Conservation (phyloP, 2,329 filamentous ascomycete genomes). For the Botrytis cinerea region DNA sequence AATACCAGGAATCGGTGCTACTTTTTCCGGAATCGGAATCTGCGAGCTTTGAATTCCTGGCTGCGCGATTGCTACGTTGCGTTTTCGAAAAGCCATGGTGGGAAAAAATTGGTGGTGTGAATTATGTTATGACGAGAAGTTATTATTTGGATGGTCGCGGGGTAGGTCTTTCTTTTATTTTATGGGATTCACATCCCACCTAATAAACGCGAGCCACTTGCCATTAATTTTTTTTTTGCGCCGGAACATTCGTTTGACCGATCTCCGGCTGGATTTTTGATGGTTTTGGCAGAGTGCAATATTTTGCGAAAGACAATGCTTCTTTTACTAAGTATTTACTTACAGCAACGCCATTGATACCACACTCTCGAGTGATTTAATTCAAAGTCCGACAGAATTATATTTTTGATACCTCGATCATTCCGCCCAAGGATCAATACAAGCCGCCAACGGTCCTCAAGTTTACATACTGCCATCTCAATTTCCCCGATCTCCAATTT, state of each 20-base stretch:
- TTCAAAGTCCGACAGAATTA: no score
- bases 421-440: not conserved
- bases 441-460: not conserved
- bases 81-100: conserved; percentile 67
- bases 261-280: conserved; percentile 11
- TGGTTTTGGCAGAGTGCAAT: conserved; percentile 16
- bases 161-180: not conserved
- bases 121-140: conserved; percentile 18
- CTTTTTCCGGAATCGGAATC: conserved; percentile 25
- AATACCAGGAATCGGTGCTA: conserved; percentile 52
- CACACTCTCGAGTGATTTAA: not conserved
- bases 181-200: not conserved
- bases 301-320: conserved; percentile 22
- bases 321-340: not conserved
- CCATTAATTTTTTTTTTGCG: conserved; percentile 9
- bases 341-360: conserved; percentile 15
- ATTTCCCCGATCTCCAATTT: conserved; percentile 55
- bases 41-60: conserved; percentile 17
- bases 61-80: conserved; percentile 58
- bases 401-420: not conserved
- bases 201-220: not conserved
- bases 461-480: not conserved
- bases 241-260: conserved; percentile 12
- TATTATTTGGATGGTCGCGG: conserved; percentile 3
- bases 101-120: not conserved